Base-by-base conservation (phyloP, 2,329 filamentous ascomycete genomes). In the Cordyceps pruinosa region DNA sequence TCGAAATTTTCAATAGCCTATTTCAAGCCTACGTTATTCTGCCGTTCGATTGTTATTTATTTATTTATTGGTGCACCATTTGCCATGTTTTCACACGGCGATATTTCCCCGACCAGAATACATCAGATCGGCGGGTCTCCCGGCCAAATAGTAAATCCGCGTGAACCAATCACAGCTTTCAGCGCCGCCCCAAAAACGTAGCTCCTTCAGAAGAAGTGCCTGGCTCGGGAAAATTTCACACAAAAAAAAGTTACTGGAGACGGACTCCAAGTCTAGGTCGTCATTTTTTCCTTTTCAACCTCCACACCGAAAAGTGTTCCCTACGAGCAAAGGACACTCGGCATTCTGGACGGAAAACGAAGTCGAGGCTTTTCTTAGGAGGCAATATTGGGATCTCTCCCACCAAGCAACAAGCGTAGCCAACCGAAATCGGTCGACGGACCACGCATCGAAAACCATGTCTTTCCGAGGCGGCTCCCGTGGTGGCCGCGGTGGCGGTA, bases 401-500 rank as follows among this genome's bases (percentile, higher is more conserved):
- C 21, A 30, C 39, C 21, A 13, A 42, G 8, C 19, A 34, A 6
- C 10, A 23, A 37, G 15, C 15, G 6, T 17, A 17, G n/a, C 37
- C n/a, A 52, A 37, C 32, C 26, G n/a, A 47, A 47, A 41, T 47
- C 51, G 60, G 60, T 58, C 51, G 34, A 50, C 34, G 12, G 47
- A 26, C 30, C 15, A 34, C 47, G 19, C 19, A 49, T 26, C 48
- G 23, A 53, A 57, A 49, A 64, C 59, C 58, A 73, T 73, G 71
- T 73, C 71, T 63, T 73, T 73, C 67, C 69, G 70, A 67, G 70
- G 70, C 60, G 67, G 67, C 62, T 68, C 66, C 61, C 67, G 69
- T 61, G 67, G 70, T 56, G 68, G 70, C 59, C 64, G 66, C 62
- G 66, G 69, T 58, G 70, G 70, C 62, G 70, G 69, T 70, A 68